These are phyloP conservation scores for Rhodotorula graminis DNA, from an alignment of 768 basidiomycete species.

Conservation along the genomic window DNA sequence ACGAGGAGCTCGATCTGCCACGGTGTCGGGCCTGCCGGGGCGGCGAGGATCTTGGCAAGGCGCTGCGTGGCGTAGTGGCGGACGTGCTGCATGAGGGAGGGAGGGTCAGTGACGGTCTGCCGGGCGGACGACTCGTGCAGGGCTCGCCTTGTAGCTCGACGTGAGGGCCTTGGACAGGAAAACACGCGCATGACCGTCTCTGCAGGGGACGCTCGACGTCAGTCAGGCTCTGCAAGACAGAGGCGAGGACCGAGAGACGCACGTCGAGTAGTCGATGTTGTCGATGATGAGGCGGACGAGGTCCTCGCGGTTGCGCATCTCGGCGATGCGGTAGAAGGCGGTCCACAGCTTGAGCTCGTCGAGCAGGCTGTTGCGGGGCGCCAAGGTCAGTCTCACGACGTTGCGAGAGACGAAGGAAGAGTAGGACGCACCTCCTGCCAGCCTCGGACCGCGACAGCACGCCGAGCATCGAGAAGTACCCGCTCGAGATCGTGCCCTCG, in stretches of 20 bases:
- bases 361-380: slow-evolving; percentile 57
- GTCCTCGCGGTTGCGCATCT: slow-evolving; percentile 84
- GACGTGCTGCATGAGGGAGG: slow-evolving; percentile 58
- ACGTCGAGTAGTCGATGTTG: slow-evolving; percentile 69
- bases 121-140: no score
- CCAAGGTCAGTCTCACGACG: neutral
- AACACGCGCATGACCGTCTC: slow-evolving; percentile 90
- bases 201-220: slow-evolving; percentile 44
- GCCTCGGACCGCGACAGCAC: slow-evolving; percentile 80
- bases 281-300: slow-evolving; percentile 85
- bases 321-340: slow-evolving; percentile 89
- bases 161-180: slow-evolving; percentile 90
- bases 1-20: slow-evolving; percentile 89
- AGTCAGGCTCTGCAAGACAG: no score
- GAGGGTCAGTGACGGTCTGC: neutral
- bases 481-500: slow-evolving; percentile 74
- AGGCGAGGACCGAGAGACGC: slow-evolving; percentile 7
- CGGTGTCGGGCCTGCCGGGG: slow-evolving; percentile 51
- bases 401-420: neutral
- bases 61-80: slow-evolving; percentile 82
- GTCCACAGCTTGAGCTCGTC: slow-evolving; percentile 92
- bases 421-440: slow-evolving; percentile 69
- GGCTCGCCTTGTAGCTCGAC: slow-evolving; percentile 72
- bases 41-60: slow-evolving; percentile 54
- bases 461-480: slow-evolving; percentile 94